Evolutionary conservation across 805 yeast species (phyloP), one percentile per base, ranked within the genome.

Genomic region (Jamesozyma spencerorum): DNA sequence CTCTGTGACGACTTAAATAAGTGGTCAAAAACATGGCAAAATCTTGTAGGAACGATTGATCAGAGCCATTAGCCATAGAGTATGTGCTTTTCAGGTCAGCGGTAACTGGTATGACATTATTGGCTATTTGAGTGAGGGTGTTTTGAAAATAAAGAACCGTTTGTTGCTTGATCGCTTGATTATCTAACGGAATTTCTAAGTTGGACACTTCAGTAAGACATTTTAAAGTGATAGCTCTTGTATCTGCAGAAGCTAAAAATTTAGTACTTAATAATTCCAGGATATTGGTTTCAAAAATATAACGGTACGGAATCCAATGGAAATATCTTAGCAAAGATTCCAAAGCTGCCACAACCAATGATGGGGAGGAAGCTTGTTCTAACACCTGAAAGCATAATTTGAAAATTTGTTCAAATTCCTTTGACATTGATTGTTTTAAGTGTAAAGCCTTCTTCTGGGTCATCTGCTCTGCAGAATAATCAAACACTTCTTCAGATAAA

Each of bases 401-500:
- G 68, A 87, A 92, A 53, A 92, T 88, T 59, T 85, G 94, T 50
- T 87, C 84, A 55, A 92, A 92, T 63, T 92, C 97, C 41, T 81
- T 79, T 49, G 84, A 74, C 85, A 92, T 80, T 52, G 86, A 83
- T 37, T 74, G 69, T 62, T 86, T 92, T 60, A 92, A 74, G 45
- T 77, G 75, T 53, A 80, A 75, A 5, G 95, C 85, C 65, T 90
- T 90, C 5, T 95, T 95, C 64, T 86, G 96, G 34, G 99, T 92
- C 85, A 92, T 81, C 59, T 85, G 95, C 49, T 88, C 97, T 37
- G 87, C 85, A n/a, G 94, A 80, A 59, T 72, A 92, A 65, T 92
- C 97, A 60, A 90, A 92, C 15, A 92, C 94, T 65, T 92, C 99
- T 66, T 92, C 99, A 39, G 94, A 81, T 51, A 92, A 72, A 48